Evolutionary conservation across 2,329 filamentous ascomycete species (phyloP).

Genomic region (Stachybotrys echinatus): DNA sequence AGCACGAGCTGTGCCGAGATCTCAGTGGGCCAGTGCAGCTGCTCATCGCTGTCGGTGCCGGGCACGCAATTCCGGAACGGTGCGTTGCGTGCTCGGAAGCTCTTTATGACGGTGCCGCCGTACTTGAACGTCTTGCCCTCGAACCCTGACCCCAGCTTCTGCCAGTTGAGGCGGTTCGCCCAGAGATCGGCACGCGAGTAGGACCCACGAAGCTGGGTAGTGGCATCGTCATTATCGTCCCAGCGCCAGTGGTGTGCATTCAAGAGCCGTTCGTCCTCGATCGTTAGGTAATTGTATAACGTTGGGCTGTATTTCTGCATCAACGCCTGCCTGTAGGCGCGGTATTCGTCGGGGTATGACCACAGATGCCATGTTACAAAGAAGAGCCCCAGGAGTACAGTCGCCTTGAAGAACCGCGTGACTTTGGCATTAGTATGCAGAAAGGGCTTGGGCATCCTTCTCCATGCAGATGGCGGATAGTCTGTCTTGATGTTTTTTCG

Average conservation of each 20-base stretch:
- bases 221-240: background rate
- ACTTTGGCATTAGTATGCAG: constrained; percentile 3
- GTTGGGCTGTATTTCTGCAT: constrained; percentile 16
- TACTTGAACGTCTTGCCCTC: constrained; percentile 24
- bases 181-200: constrained; percentile 12
- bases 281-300: constrained; percentile 6
- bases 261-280: constrained; percentile 4
- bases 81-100: constrained; percentile 16
- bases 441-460: constrained; percentile 3
- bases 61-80: constrained; percentile 26
- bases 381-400: constrained; percentile 2
- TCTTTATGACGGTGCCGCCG: constrained; percentile 22
- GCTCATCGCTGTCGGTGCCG: background rate
- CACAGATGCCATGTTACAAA: constrained; percentile 7
- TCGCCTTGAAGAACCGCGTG: constrained; percentile 3
- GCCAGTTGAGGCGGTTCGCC: constrained; percentile 17
- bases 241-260: constrained; percentile 8
- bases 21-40: constrained; percentile 23
- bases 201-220: background rate
- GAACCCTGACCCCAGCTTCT: constrained; percentile 18
- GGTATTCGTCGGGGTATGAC: background rate
- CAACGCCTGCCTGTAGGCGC: constrained; percentile 7
- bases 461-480: background rate
- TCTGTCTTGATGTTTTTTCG: background rate
- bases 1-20: constrained; percentile 22